phyloP scores from a whole-genome alignment of 495 filamentous ascomycete species.

The Aspergillus nanangensis region DNA sequence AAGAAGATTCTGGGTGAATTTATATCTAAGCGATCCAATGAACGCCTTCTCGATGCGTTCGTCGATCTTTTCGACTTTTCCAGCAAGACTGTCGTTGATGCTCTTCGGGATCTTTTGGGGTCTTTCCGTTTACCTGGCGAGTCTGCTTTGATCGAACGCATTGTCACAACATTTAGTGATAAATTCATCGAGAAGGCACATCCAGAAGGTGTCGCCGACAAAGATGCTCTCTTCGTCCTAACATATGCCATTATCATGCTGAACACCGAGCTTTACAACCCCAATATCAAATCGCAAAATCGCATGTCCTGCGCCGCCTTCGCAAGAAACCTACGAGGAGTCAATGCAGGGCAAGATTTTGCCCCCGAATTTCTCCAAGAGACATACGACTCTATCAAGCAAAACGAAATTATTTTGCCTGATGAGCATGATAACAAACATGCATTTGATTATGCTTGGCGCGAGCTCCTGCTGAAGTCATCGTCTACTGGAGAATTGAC shows the following conservation, averaged over 20 bases:
- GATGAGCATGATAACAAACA: conserved; percentile 96
- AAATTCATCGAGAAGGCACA: conserved; percentile 73
- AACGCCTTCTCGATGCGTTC: conserved; percentile 74
- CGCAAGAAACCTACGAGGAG: conserved; percentile 78
- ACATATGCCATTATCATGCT: conserved; percentile 96
- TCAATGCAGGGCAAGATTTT: conserved; percentile 84
- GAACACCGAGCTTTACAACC: conserved; percentile 93
- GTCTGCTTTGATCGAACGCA: conserved; percentile 86
- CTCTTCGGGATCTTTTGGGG: conserved; percentile 77
- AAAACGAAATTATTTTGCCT: conserved; percentile 91
- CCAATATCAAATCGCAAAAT: conserved; percentile 73
- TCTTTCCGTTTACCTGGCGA: conserved; percentile 95
- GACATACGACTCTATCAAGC: conserved; percentile 88
- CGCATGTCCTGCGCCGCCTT: conserved; percentile 84
- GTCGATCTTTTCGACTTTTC: conserved; percentile 82
- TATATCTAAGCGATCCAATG: conserved; percentile 84
- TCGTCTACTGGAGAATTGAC: conserved; percentile 67
- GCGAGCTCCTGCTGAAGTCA: conserved; percentile 84
- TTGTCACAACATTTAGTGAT: conserved; percentile 79
- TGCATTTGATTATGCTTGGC: conserved; percentile 97
- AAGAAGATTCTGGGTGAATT: conserved; percentile 91
- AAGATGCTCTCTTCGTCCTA: conserved; percentile 85
- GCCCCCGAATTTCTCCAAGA: conserved; percentile 76
- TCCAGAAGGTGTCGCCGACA: conserved; percentile 74
- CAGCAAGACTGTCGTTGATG: conserved; percentile 84